A percentile compares a stretch with the other conserved stretches of the same genome.
phyloP scores from a whole-genome alignment of 2,329 filamentous ascomycete species.

The Cordyceps farinosa region DNA sequence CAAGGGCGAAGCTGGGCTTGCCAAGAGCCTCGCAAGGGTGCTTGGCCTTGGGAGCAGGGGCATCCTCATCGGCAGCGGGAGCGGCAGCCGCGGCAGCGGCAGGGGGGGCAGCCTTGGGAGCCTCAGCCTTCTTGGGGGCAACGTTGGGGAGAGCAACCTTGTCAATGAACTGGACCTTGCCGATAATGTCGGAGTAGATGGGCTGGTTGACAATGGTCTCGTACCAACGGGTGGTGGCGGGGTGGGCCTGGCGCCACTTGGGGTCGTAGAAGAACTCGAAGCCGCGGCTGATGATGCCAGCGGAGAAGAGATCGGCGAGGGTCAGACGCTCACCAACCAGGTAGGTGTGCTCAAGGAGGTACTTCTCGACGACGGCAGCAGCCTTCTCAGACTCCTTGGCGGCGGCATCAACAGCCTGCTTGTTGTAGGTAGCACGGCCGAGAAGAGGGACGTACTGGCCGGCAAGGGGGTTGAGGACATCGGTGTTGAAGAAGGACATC shows the following conservation, averaged over 20 bases:
- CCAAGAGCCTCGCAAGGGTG: slow-evolving; percentile 87
- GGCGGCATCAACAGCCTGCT: slow-evolving; percentile 87
- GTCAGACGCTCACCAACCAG: slow-evolving; percentile 97
- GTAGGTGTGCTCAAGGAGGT: slow-evolving; percentile 91
- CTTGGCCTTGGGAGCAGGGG: slow-evolving; percentile 76
- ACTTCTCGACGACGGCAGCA: slow-evolving; percentile 72
- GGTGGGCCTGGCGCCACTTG: slow-evolving; percentile 77
- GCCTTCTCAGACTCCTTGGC: slow-evolving; percentile 66
- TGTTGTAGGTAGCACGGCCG: slow-evolving; percentile 87
- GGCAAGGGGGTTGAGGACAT: slow-evolving; percentile 71
- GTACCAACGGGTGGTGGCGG: slow-evolving; percentile 90
- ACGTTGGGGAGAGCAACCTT: slow-evolving; percentile 69
- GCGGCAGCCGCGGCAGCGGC: slow-evolving; percentile 43
- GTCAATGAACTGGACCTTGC: slow-evolving; percentile 75
- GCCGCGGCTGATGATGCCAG: slow-evolving; percentile 74
- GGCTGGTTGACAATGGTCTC: slow-evolving; percentile 90
- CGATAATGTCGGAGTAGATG: slow-evolving; percentile 78
- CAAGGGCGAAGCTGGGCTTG: slow-evolving; percentile 75
- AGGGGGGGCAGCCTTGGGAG: slow-evolving; percentile 53
- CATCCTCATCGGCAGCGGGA: slow-evolving; percentile 38
- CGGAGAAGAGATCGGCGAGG: slow-evolving; percentile 87
- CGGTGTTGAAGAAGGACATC: slow-evolving; percentile 94
- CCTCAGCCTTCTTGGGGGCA: slow-evolving; percentile 72
- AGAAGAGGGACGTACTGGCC: slow-evolving; percentile 84
- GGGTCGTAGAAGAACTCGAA: slow-evolving; percentile 96